A percentile compares a stretch with the other conserved stretches of the same genome.
Evolutionary conservation across 192 early-diverging fungal species (phyloP).

Genomic region (Ambispora gerdemannii): DNA sequence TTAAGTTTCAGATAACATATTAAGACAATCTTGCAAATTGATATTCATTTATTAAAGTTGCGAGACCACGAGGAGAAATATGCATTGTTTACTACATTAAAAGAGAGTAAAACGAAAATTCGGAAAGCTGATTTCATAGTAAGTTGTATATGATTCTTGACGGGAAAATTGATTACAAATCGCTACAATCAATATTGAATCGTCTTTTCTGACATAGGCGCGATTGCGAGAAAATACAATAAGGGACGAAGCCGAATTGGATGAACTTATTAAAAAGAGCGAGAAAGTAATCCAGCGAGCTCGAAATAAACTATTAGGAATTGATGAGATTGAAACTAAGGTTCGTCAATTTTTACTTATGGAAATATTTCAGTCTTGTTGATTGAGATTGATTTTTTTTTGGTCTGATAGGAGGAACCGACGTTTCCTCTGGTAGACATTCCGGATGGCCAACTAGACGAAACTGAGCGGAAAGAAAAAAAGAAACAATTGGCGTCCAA

Average conservation of each 20-base stretch:
- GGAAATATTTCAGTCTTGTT: too few relatives aligned
- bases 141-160: conserved; percentile 19
- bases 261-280: conserved; percentile 65
- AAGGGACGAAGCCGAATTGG: conserved; percentile 67
- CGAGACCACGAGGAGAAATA: conserved; percentile 66
- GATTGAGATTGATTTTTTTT: too few relatives aligned
- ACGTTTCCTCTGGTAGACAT: conserved; percentile 70
- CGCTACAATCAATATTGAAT: too few relatives aligned
- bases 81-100: conserved; percentile 54
- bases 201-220: too few relatives aligned
- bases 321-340: conserved; percentile 73
- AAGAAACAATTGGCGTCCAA: conserved; percentile 74
- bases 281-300: conserved; percentile 67
- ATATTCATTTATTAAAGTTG: conserved; percentile 38
- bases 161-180: neutral
- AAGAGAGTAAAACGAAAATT: conserved; percentile 37
- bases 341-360: conserved; percentile 28
- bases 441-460: conserved; percentile 76
- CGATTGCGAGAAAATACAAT: conserved; percentile 62
- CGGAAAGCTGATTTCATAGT: conserved; percentile 54
- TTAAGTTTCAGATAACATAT: neutral
- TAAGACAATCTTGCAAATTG: neutral
- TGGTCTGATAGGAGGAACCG: conserved; percentile 66
- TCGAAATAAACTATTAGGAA: conserved; percentile 76
- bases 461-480: conserved; percentile 79